phyloP scores from a whole-genome alignment of 306 rosid species.

The Dryas drummondii region DNA sequence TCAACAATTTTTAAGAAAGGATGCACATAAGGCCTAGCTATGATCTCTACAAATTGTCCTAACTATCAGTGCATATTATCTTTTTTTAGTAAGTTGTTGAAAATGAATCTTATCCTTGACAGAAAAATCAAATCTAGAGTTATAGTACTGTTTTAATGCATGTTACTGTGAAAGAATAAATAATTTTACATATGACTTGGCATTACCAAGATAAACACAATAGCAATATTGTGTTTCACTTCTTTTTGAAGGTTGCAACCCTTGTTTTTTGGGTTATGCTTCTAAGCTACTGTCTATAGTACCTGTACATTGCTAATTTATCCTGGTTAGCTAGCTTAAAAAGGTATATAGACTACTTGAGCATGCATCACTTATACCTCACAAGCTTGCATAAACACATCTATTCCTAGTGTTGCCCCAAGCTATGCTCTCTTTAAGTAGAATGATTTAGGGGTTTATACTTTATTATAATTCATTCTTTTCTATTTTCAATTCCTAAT shows the following conservation, averaged over 20 bases:
- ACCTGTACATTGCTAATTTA: conserved; percentile 1
- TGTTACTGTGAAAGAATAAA: not conserved
- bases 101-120: not conserved
- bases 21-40: not conserved
- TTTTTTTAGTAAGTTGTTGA: not conserved
- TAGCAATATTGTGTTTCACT: not conserved
- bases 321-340: conserved; percentile 6
- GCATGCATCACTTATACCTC: not conserved
- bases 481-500: not conserved
- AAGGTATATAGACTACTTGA: conserved; percentile 5
- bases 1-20: not conserved
- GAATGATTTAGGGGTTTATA: not conserved
- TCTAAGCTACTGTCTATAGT: not conserved
- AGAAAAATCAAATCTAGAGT: not conserved
- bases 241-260: conserved; percentile 2
- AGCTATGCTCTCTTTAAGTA: conserved; percentile 6
- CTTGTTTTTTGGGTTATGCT: conserved; percentile 8
- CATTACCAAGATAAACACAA: not conserved
- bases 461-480: not conserved
- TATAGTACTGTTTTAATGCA: not conserved
- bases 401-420: conserved; percentile 15
- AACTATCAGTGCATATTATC: not conserved
- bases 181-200: not conserved
- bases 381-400: conserved; percentile 1
- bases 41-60: not conserved